Evolutionary conservation across 2,329 filamentous ascomycete genomes (phyloP).

Genomic region (Arthrobotrys musiformis): DNA sequence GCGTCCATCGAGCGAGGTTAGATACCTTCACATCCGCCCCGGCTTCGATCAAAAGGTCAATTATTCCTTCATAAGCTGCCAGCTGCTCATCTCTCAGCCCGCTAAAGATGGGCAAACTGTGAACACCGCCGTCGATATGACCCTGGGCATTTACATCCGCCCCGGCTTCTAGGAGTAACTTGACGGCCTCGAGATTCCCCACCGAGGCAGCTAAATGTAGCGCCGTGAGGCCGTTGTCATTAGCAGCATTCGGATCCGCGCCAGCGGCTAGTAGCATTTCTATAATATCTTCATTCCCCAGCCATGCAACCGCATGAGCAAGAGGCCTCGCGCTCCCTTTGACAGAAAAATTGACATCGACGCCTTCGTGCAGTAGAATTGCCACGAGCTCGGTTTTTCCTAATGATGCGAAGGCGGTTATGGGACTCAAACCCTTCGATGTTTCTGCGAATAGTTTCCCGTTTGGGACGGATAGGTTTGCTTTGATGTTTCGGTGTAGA

Average conservation of each 20-base stretch:
- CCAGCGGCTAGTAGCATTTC: slow-evolving; percentile 61
- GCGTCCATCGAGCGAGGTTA: slow-evolving; percentile 18
- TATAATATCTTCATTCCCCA: slow-evolving; percentile 60
- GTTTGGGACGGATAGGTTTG: slow-evolving; percentile 22
- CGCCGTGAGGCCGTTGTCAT: slow-evolving; percentile 58
- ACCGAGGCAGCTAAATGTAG: slow-evolving; percentile 52
- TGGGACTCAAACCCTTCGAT: slow-evolving; percentile 1
- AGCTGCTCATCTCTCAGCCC: slow-evolving; percentile 35
- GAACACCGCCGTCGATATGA: slow-evolving; percentile 17
- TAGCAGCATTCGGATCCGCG: slow-evolving; percentile 63
- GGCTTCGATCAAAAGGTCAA: slow-evolving; percentile 56
- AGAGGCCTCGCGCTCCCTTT: slow-evolving; percentile 45
- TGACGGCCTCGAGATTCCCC: slow-evolving; percentile 55
- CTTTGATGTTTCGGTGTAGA: slow-evolving; percentile 1
- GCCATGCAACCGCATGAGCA: slow-evolving; percentile 56
- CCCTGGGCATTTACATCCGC: slow-evolving; percentile 34
- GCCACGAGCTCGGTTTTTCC: slow-evolving; percentile 56
- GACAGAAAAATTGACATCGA: slow-evolving; percentile 43
- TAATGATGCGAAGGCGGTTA: slow-evolving; percentile 14
- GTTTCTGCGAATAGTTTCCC: slow-evolving; percentile 27
- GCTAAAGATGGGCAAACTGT: slow-evolving; percentile 30
- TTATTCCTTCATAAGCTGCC: slow-evolving; percentile 49
- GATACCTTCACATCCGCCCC: slow-evolving; percentile 36
- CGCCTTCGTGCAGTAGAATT: slow-evolving; percentile 57
- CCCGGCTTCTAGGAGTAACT: slow-evolving; percentile 53